Evolutionary conservation across 352 stramenopile genomes (phyloP).

Genomic region (Phytopythium sindhum): DNA sequence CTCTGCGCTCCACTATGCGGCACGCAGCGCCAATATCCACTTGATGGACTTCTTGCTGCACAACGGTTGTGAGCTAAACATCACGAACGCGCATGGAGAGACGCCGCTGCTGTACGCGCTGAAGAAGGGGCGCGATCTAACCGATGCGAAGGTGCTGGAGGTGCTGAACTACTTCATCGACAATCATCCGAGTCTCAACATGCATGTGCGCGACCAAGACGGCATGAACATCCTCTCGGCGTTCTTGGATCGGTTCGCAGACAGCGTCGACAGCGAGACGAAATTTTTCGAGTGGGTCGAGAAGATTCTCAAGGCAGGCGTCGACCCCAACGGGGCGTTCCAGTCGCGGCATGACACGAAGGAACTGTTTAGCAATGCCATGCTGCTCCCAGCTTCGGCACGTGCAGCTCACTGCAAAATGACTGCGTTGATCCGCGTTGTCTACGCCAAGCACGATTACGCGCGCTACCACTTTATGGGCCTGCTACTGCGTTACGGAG

Average conservation of each 20-base stretch:
- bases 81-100: slow-evolving; percentile 38
- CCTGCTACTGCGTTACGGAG: slow-evolving; percentile 54
- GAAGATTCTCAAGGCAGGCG: slow-evolving; percentile 49
- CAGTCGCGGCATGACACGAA: slow-evolving; percentile 15
- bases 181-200: slow-evolving; percentile 23
- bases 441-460: slow-evolving; percentile 26
- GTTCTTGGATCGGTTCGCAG: slow-evolving; percentile 56
- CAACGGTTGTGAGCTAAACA: slow-evolving; percentile 46
- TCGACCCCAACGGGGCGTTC: slow-evolving; percentile 48
- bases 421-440: slow-evolving; percentile 38
- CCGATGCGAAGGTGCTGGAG: slow-evolving; percentile 21
- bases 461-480: slow-evolving; percentile 38
- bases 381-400: slow-evolving; percentile 17
- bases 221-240: slow-evolving; percentile 49
- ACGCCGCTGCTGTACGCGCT: slow-evolving; percentile 52
- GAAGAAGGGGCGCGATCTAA: slow-evolving; percentile 35
- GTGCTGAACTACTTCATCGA: slow-evolving; percentile 48
- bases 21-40: slow-evolving; percentile 44
- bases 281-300: slow-evolving; percentile 43
- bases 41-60: slow-evolving; percentile 75
- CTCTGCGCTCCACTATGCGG: slow-evolving; percentile 58
- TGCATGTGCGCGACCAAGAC: slow-evolving; percentile 37
- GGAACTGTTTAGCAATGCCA: slow-evolving; percentile 42
- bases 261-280: slow-evolving; percentile 16
- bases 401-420: slow-evolving; percentile 19